These are phyloP conservation scores for Apiospora aurea DNA, from an alignment of 2,329 filamentous ascomycete genomes.

Conservation along the genomic window DNA sequence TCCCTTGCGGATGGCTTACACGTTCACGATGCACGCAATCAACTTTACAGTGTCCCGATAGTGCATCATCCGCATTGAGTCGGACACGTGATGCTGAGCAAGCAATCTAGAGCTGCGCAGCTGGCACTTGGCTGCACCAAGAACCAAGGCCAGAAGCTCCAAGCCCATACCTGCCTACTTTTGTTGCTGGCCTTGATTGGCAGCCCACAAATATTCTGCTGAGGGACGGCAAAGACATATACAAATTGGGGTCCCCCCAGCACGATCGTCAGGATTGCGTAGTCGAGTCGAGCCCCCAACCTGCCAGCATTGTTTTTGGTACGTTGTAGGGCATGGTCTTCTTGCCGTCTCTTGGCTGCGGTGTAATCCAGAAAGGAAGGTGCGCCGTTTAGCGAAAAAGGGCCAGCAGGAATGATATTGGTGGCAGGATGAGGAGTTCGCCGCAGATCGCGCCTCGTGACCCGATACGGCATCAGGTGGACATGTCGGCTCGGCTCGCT, in stretches of 20 bases:
- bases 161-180: background rate
- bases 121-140: background rate
- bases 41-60: constrained; percentile 20
- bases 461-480: constrained; percentile 13
- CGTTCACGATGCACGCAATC: constrained; percentile 5
- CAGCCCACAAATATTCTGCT: background rate
- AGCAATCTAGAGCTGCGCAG: background rate
- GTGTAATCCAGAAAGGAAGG: constrained; percentile 13
- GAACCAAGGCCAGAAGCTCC: background rate
- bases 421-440: constrained; percentile 8
- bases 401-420: background rate
- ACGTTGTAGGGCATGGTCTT: background rate
- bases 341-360: constrained; percentile 16
- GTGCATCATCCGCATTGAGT: constrained; percentile 8
- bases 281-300: background rate
- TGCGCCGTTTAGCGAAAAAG: constrained; percentile 18
- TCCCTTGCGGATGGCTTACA: background rate
- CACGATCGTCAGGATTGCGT: constrained; percentile 9
- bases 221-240: background rate
- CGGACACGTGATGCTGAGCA: background rate
- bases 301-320: background rate
- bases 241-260: background rate
- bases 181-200: constrained; percentile 6
- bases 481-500: constrained; percentile 19
- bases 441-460: constrained; percentile 6